These are phyloP conservation scores for Wickerhamiella slavikovae DNA, from an alignment of 805 yeast genomes.

Conservation along the genomic window DNA sequence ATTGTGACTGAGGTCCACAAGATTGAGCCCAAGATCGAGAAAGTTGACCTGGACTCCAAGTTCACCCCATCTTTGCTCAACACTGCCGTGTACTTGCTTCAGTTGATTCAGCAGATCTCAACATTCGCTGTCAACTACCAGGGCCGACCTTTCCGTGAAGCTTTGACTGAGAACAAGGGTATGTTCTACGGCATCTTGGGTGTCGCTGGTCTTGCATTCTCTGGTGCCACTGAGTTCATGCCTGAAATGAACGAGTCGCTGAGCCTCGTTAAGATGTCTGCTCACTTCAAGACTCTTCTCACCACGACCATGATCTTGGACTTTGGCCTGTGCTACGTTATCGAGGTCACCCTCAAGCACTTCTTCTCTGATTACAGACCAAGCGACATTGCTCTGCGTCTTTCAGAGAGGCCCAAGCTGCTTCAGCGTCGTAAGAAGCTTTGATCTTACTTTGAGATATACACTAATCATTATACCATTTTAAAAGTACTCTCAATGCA, in stretches of 20 bases:
- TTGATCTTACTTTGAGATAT: neutral
- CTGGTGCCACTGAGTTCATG: slow-evolving; percentile 83
- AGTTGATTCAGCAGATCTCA: slow-evolving; percentile 88
- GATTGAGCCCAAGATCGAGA: slow-evolving; percentile 83
- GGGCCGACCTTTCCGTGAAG: slow-evolving; percentile 91
- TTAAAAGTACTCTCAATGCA: slow-evolving; percentile 27
- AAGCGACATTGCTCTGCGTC: slow-evolving; percentile 57
- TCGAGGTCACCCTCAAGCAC: slow-evolving; percentile 63
- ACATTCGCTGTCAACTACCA: slow-evolving; percentile 96
- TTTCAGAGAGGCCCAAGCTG: slow-evolving; percentile 14
- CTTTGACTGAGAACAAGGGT: slow-evolving; percentile 75
- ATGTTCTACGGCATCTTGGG: slow-evolving; percentile 92
- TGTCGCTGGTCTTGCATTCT: slow-evolving; percentile 68
- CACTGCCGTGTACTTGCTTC: slow-evolving; percentile 88
- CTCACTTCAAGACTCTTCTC: slow-evolving; percentile 53
- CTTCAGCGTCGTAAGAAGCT: slow-evolving; percentile 4
- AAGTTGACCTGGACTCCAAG: slow-evolving; percentile 62
- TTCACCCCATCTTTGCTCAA: slow-evolving; percentile 80
- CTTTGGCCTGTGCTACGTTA: slow-evolving; percentile 50
- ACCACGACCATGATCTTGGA: slow-evolving; percentile 57
- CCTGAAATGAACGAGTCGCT: slow-evolving; percentile 88
- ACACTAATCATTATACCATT: no score
- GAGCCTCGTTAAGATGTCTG: slow-evolving; percentile 74
- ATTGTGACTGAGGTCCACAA: slow-evolving; percentile 66
- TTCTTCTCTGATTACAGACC: slow-evolving; percentile 82